Conservation (phyloP, 73 alveolate species). For the Halteria grandinella region DNA sequence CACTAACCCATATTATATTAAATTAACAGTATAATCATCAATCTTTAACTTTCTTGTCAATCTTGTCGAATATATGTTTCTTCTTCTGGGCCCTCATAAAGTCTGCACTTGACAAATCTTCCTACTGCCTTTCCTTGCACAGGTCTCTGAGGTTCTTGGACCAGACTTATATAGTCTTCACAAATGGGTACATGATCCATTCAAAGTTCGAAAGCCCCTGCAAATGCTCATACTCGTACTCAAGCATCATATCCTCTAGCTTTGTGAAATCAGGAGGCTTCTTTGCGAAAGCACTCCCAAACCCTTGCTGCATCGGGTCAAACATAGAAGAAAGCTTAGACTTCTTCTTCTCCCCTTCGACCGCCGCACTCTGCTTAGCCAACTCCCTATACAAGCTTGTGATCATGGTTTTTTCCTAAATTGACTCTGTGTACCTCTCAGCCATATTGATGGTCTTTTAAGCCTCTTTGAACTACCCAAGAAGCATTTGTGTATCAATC, state of each 20-base stretch:
- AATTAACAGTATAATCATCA: too few relatives aligned
- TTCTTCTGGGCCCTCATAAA: slow-evolving; percentile 5
- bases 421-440: slow-evolving; percentile 1
- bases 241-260: slow-evolving; percentile 1
- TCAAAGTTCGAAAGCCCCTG: slow-evolving; percentile 1
- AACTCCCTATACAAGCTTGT: slow-evolving; percentile 29
- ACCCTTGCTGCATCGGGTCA: neutral
- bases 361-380: slow-evolving; percentile 3
- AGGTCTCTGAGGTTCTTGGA: neutral
- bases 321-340: too few relatives aligned
- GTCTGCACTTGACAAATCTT: too few relatives aligned
- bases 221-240: slow-evolving; percentile 19
- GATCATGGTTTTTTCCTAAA: slow-evolving; percentile 16
- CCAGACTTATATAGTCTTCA: slow-evolving; percentile 3
- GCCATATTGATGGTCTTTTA: neutral
- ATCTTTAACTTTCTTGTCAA: too few relatives aligned
- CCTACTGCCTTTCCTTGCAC: too few relatives aligned
- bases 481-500: neutral
- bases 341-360: slow-evolving; percentile 2
- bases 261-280: slow-evolving; percentile 38
- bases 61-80: neutral
- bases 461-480: slow-evolving; percentile 2
- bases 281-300: neutral
- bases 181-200: slow-evolving; percentile 52
- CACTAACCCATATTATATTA: too few relatives aligned